Evolutionary conservation across 1,284 basidiomycete genomes (phyloP), one percentile per base, ranked within the genome.

Genomic region (Mycena sp.): DNA sequence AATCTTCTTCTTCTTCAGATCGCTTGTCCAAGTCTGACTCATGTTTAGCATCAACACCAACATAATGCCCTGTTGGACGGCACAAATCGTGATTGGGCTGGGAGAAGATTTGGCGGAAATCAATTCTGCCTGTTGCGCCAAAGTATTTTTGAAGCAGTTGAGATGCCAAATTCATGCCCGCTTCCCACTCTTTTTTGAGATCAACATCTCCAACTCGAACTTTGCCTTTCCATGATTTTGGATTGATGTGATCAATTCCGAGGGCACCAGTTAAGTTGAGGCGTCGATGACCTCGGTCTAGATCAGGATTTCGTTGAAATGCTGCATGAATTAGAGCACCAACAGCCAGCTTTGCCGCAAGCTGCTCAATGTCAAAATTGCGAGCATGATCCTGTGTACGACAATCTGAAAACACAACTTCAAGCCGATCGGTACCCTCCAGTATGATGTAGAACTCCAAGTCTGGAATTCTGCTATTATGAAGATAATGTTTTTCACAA

Each of bases 341-440:
- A 65, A 78, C 70, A 65, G 76, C 75, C 34, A 81, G 71, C 67
- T 82, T 81, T 20, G 79, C 73, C 4, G 68, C 50, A 8, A 82
- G 76, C 65, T 82, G 79, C 0, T 76, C 55, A 30, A 78, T 72
- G 74, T 81, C 79, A 74, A 80, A 80, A 65, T 83, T 83, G 0
- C 73, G 74, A 3, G 71, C 60, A 73, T 82, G 81, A 73, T 82
- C 80, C 37, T 78, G 78, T 1, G 80, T 82, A 0, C 78, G 77
- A 18, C 63, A 67, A 70, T 80, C 65, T 18, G 72, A 75, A 62
- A 83, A 83, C 3, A 80, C 50, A 11, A 41, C 63, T 62, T 82
- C 80, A 1, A 81, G 67, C 0, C 78, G 78, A 69, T 81, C 81
- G 4, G 81, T 78, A 0, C 80, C 81, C 56, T 80, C 79, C 30